These are phyloP conservation scores for Pichia nakasei DNA, from an alignment of 805 yeast genomes.

Conservation along the genomic window DNA sequence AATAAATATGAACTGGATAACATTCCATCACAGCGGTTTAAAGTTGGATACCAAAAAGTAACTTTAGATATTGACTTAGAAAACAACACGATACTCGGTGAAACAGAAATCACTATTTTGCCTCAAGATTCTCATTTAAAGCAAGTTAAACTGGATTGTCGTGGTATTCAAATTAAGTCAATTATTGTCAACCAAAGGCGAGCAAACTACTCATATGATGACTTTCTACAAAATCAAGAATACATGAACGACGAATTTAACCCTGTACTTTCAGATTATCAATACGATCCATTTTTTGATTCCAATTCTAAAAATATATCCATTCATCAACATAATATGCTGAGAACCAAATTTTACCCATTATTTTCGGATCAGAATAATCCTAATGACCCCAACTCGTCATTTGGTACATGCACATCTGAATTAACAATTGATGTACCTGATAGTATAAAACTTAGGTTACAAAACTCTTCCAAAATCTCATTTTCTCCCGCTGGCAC, in stretches of 20 bases:
- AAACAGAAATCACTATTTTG: constrained; percentile 72
- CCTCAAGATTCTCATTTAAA: constrained; percentile 57
- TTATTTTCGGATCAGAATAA: constrained; percentile 40
- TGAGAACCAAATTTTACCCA: constrained; percentile 43
- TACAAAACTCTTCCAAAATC: constrained; percentile 40
- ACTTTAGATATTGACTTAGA: constrained; percentile 71
- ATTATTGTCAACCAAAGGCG: constrained; percentile 58
- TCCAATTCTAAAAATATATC: constrained; percentile 32
- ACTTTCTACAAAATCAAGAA: constrained; percentile 33
- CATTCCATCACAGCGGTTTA: constrained; percentile 38
- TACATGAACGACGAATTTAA: constrained; percentile 25
- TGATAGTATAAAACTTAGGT: constrained; percentile 50
- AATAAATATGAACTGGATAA: constrained; percentile 19
- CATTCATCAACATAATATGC: constrained; percentile 51
- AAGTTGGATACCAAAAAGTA: constrained; percentile 78
- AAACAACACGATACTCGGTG: constrained; percentile 51
- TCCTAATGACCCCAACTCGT: constrained; percentile 20
- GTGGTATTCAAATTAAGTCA: constrained; percentile 58
- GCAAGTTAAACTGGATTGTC: constrained; percentile 65
- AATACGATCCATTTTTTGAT: constrained; percentile 30
- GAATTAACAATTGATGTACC: constrained; percentile 61
- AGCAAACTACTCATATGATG: constrained; percentile 48
- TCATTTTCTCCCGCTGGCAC: constrained; percentile 27
- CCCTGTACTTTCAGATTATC: constrained; percentile 23
- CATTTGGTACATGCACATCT: constrained; percentile 39